Base-by-base conservation (phyloP, 345 rosid genomes). In the Nephelium lappaceum region DNA sequence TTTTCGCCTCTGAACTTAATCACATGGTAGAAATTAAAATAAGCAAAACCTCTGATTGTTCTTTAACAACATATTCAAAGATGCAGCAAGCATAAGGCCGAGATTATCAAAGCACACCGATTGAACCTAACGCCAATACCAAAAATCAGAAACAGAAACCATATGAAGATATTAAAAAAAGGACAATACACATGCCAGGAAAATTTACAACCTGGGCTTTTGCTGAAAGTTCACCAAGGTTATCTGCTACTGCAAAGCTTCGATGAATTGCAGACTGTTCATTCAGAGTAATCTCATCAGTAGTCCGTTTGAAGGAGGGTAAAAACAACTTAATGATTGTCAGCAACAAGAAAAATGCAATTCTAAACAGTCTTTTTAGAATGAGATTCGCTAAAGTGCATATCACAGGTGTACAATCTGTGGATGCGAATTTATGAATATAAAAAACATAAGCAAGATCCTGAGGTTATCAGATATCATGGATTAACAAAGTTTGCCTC, bases 181-280 rank as follows among this genome's bases (percentile, higher is more conserved):
- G 27, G 43, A 81, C 27, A 65, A 36, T 24, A 64, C 25, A 45
- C 49, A 58, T 23, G 79, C 57, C 23, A 72, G 57, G 61, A 62
- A 58, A 64, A 72, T 70, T 51, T 14, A 47, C 53, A 71, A 94
- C 97, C 93, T 95, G 97, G 63, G 98, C 86, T 83, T 95, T 95
- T 2, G 97, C 97, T 77, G 98, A 93, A 80, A 93, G 90, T 90
- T 95, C 98, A 85, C 97, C 98, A 45, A 93, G 89, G 87, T 95
- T 95, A 87, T 91, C 97, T 31, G 91, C 93, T 72, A 95, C 74
- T n/a, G 98, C 96, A 88, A 95, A 95, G 88, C 98, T 95, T 73
- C 92, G 84, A 83, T 93, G 96, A 78, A 95, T 85, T 67, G 97
- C 88, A 76, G 98, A 87, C 98, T 93, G 77, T 72, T 67, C 27